Evolutionary conservation across 2,329 filamentous ascomycete genomes (phyloP), one percentile per base, ranked within the genome.

Genomic region (Alternaria incomplexa): DNA sequence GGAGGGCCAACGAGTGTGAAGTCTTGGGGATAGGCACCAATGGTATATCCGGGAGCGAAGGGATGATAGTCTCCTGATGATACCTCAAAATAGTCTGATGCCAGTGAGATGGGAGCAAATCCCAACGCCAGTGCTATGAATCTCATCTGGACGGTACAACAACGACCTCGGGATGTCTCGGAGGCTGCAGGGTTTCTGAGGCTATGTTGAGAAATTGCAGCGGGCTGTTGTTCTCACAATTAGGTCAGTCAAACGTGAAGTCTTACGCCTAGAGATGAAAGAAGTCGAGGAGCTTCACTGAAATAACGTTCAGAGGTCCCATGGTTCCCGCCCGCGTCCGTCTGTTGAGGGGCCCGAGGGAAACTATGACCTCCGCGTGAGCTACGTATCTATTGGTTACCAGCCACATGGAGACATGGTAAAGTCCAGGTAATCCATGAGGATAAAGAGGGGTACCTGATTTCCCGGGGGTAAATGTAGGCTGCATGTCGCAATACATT

Each of bases 1-100:
- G 65, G 58, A 23, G 75, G 71, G 7, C 80, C 79, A 13, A 80
- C 74, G 25, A 81, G 68, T 57, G 67, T 73, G 64, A 80, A 81
- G 67, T 81, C 79, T 47, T 76, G 70, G 4, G 75, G 74, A 32
- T 66, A 72, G 22, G 66, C 64, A n/a, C 69, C 68, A 15, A 53
- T 51, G 12, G 46, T 73, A 36, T 61, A 67, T 28, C 61, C 64
- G 17, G 61, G 54, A 10, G 61, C 68, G 25, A 67, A 69, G 13
- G 63, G 58, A 53, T 61, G 65, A 44, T 58, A 67, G 15, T 40
- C 61, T 40, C 53, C 63, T 23, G 56, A 51, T 7, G 63, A 57
- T 11, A 63, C 65, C 8, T 68, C 62, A 17, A 64, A 66, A 23
- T 66, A 65, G 15, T 53, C 44, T 26, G 47, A 20, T 17, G 64